These are phyloP conservation scores for Neurospora cerealis DNA, from an alignment of 495 filamentous ascomycete genomes.

Conservation along the genomic window DNA sequence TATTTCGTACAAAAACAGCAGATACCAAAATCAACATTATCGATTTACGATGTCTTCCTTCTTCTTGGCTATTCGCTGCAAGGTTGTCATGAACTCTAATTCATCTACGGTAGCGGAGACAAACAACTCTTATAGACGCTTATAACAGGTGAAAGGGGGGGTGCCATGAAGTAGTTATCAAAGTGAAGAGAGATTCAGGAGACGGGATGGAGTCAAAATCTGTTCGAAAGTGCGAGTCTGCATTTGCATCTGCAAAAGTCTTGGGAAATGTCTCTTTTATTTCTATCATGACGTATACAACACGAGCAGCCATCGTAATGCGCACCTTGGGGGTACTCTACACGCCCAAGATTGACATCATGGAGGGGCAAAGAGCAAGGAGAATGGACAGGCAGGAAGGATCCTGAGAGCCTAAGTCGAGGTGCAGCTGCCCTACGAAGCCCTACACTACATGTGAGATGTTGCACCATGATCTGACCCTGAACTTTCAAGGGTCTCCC, in stretches of 20 bases:
- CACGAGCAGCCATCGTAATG: no score
- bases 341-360: background rate
- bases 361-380: background rate
- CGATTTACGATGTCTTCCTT: background rate
- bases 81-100: background rate
- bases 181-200: background rate
- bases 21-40: background rate
- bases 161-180: background rate
- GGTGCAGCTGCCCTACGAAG: background rate
- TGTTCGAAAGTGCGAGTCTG: no score
- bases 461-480: background rate
- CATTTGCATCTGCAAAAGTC: no score
- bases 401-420: background rate
- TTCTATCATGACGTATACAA: no score
- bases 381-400: background rate
- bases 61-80: background rate
- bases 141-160: background rate
- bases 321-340: background rate
- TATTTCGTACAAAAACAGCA: background rate
- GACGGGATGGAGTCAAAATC: no score
- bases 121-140: background rate
- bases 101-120: background rate
- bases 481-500: background rate
- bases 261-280: background rate
- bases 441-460: background rate